A percentile compares a stretch with the other conserved stretches of the same genome.
Conservation (phyloP, 108 stramenopile species). For the Epipyxis sp. region DNA sequence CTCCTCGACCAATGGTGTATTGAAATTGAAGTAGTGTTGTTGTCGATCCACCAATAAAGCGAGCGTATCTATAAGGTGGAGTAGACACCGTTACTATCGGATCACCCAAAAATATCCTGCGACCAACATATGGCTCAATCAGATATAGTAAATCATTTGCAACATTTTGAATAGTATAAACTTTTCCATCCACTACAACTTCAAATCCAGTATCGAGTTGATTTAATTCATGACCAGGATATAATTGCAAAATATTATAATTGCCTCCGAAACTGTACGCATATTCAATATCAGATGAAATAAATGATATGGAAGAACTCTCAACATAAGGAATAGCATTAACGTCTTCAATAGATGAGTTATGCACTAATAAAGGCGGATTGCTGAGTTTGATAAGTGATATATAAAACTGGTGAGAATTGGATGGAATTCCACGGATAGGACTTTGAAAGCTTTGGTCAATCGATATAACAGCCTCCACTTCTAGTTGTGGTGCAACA, state of each 20-base stretch:
- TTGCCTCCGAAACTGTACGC: constrained; percentile 11
- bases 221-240: neutral
- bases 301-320: neutral
- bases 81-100: neutral
- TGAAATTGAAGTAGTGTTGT: neutral
- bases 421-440: too few species aligned
- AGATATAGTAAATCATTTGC: neutral
- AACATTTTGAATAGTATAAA: neutral
- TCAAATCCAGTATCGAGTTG: neutral
- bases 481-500: too few species aligned
- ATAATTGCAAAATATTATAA: neutral
- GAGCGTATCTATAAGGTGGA: neutral
- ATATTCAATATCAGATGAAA: neutral
- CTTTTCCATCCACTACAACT: neutral
- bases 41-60: neutral
- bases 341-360: neutral
- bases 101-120: neutral
- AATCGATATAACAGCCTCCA: too few species aligned
- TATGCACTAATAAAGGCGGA: too few species aligned
- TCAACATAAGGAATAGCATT: neutral
- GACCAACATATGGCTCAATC: neutral
- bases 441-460: too few species aligned
- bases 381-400: too few species aligned
- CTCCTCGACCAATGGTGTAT: neutral
- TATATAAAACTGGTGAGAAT: too few species aligned